Conservation (phyloP, 2,329 filamentous ascomycete genomes). For the Colletotrichum lindemuthianum region DNA sequence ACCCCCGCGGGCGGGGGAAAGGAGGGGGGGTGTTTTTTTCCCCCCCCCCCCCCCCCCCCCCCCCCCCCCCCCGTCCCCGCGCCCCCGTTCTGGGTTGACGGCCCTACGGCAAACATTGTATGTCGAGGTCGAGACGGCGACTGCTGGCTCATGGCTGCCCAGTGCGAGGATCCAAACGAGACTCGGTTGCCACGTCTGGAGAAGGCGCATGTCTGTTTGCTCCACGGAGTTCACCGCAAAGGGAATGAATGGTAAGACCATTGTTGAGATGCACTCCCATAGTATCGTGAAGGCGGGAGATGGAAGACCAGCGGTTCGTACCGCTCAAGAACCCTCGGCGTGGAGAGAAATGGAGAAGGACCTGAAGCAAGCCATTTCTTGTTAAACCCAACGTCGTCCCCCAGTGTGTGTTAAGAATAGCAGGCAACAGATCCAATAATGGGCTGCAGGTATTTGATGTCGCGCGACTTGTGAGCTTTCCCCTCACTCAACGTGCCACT, state of each 20-base stretch:
- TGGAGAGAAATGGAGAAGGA: constrained; percentile 80
- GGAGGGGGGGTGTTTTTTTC: too few species aligned
- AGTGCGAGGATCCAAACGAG: constrained; percentile 78
- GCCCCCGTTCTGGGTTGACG: constrained; percentile 83
- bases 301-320: constrained; percentile 71
- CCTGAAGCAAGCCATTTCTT: constrained; percentile 67
- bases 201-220: constrained; percentile 82
- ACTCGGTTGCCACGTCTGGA: constrained; percentile 84
- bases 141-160: constrained; percentile 87
- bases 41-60: too few species aligned
- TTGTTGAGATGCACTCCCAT: constrained; percentile 69
- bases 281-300: constrained; percentile 68
- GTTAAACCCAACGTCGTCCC: too few species aligned
- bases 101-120: constrained; percentile 80
- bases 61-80: too few species aligned
- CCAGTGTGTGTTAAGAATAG: constrained; percentile 19
- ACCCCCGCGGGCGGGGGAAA: too few species aligned
- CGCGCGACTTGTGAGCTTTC: too few species aligned
- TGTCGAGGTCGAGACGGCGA: constrained; percentile 82
- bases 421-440: constrained; percentile 77
- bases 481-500: too few species aligned
- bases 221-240: constrained; percentile 61
- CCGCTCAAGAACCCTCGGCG: constrained; percentile 83
- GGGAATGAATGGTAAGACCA: constrained; percentile 62
- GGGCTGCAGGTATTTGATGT: constrained; percentile 61